These are phyloP conservation scores for Colletotrichum scovillei DNA, from an alignment of 2,329 filamentous ascomycete genomes.

Conservation along the genomic window DNA sequence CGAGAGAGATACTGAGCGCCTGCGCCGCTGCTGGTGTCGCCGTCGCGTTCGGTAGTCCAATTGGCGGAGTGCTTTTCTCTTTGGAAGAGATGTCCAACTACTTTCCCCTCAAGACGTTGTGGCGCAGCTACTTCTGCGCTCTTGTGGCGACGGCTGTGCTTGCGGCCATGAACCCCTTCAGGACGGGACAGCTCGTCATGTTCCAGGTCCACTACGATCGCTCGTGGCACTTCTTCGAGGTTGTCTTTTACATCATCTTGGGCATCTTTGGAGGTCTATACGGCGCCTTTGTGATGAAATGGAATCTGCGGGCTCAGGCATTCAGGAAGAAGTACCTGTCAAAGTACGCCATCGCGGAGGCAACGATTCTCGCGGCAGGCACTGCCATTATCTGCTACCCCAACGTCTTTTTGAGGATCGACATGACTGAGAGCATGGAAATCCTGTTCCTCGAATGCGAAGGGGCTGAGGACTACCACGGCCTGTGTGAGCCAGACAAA, in stretches of 20 bases:
- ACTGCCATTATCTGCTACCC: slow-evolving; percentile 97
- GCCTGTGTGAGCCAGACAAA: slow-evolving; percentile 83
- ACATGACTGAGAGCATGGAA: slow-evolving; percentile 99
- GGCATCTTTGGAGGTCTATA: slow-evolving; percentile 95
- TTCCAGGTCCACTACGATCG: slow-evolving; percentile 97
- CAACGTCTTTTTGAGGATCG: slow-evolving; percentile 93
- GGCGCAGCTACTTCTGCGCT: slow-evolving; percentile 98
- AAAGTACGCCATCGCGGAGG: slow-evolving; percentile 87
- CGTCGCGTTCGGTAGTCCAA: slow-evolving; percentile 96
- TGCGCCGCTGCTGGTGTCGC: slow-evolving; percentile 95
- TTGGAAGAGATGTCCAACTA: slow-evolving; percentile 98
- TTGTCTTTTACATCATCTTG: slow-evolving; percentile 89
- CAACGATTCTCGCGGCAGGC: slow-evolving; percentile 81
- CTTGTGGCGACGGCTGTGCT: slow-evolving; percentile 93
- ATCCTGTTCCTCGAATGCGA: slow-evolving; percentile 96
- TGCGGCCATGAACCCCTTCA: slow-evolving; percentile 96
- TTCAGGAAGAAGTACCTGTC: slow-evolving; percentile 94
- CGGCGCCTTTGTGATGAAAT: slow-evolving; percentile 96
- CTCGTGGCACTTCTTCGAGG: slow-evolving; percentile 97
- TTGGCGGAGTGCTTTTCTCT: slow-evolving; percentile 95
- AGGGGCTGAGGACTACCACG: slow-evolving; percentile 87
- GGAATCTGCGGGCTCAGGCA: slow-evolving; percentile 90
- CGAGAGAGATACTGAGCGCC: slow-evolving; percentile 92
- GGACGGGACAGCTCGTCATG: slow-evolving; percentile 98
- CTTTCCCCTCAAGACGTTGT: slow-evolving; percentile 96